A percentile compares a stretch with the other conserved stretches of the same genome.
These are phyloP conservation scores for Aspergillus carlsbadensis DNA, from an alignment of 495 filamentous ascomycete genomes.

Conservation along the genomic window DNA sequence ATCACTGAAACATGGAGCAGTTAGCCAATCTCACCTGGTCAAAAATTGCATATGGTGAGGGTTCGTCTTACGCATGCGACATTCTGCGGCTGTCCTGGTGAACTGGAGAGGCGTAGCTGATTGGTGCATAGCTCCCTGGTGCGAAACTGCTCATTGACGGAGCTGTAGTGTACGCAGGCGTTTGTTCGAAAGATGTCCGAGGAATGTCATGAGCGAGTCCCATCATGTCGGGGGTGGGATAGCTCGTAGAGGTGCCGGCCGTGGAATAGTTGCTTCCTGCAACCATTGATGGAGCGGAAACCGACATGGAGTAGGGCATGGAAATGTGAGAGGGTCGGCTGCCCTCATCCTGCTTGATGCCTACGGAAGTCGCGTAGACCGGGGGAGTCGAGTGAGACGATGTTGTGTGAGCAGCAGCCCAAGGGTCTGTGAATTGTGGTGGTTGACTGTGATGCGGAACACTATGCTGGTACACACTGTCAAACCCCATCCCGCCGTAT, in stretches of 20 bases:
- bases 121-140: constrained; percentile 53
- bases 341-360: constrained; percentile 56
- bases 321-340: constrained; percentile 62
- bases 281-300: constrained; percentile 66
- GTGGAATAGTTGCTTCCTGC: constrained; percentile 70
- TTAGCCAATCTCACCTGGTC: constrained; percentile 14
- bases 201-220: constrained; percentile 68
- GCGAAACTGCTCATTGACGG: constrained; percentile 67
- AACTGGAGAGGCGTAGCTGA: constrained; percentile 57
- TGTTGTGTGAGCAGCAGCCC: constrained; percentile 58
- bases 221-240: constrained; percentile 68
- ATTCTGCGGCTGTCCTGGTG: constrained; percentile 69
- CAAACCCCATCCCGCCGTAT: constrained; percentile 79
- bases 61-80: constrained; percentile 80
- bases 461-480: constrained; percentile 69
- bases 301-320: constrained; percentile 73
- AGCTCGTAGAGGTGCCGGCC: constrained; percentile 36
- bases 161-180: constrained; percentile 65
- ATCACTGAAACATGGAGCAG: constrained; percentile 39
- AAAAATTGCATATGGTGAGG: too few species aligned
- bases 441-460: constrained; percentile 67
- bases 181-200: constrained; percentile 51
- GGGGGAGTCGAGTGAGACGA: constrained; percentile 56
- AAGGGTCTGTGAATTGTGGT: constrained; percentile 93
- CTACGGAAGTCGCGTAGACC: constrained; percentile 57